phyloP scores from a whole-genome alignment of 192 early-diverging fungal species.

The Coemansia sp. region DNA sequence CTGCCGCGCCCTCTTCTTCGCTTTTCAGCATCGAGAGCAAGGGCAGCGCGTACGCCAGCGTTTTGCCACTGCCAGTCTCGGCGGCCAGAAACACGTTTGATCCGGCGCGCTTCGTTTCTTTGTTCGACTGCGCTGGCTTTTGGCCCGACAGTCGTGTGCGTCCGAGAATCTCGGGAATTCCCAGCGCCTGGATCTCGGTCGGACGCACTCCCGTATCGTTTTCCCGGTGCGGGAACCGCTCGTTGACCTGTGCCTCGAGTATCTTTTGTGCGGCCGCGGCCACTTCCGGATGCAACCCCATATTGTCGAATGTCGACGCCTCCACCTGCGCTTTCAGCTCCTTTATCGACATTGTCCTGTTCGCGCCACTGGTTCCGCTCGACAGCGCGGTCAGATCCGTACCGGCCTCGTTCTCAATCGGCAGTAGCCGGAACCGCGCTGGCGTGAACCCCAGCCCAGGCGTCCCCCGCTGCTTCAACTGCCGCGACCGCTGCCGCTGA shows the following conservation, averaged over 20 bases:
- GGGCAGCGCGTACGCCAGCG: constrained; percentile 80
- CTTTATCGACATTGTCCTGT: constrained; percentile 5
- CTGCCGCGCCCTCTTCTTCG: constrained; percentile 21
- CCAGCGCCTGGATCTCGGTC: constrained; percentile 80
- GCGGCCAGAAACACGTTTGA: constrained; percentile 70
- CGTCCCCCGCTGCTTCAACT: constrained; percentile 16
- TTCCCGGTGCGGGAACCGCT: not conserved
- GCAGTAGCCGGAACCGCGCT: constrained; percentile 56
- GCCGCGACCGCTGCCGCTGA: constrained; percentile 28
- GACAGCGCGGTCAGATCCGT: constrained; percentile 31
- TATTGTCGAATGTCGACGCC: constrained; percentile 52
- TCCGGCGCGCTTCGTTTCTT: constrained; percentile 8
- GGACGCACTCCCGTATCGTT: constrained; percentile 52
- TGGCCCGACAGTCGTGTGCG: constrained; percentile 11
- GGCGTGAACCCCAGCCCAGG: constrained; percentile 59
- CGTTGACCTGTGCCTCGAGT: constrained; percentile 18
- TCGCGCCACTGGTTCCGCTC: not conserved
- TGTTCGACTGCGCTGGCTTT: constrained; percentile 1
- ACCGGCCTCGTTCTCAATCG: constrained; percentile 54
- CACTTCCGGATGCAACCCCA: constrained; percentile 61
- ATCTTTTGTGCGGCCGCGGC: constrained; percentile 37
- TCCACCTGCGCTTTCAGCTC: constrained; percentile 17
- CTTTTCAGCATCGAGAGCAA: constrained; percentile 75
- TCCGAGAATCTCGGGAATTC: constrained; percentile 67
- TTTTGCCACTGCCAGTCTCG: constrained; percentile 92